Evolutionary conservation across 352 stramenopile genomes (phyloP).

Genomic region (Blastocystis sp.): DNA sequence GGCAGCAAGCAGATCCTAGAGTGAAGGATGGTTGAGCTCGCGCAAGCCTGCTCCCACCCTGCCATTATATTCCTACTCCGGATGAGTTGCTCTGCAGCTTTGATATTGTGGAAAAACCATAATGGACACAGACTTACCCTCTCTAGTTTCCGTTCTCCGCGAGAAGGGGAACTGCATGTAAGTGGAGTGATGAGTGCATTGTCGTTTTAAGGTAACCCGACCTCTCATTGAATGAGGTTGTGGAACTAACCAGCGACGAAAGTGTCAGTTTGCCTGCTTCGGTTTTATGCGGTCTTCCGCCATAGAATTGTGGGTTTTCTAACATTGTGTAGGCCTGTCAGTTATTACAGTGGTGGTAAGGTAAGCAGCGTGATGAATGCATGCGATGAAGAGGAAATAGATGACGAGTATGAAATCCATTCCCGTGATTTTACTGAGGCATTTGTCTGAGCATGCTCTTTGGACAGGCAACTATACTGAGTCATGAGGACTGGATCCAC

Average conservation of each 20-base stretch:
- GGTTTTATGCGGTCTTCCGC: conserved; percentile 1
- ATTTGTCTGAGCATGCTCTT: conserved; percentile 56
- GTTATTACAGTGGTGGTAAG: neutral
- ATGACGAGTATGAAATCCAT: conserved; percentile 69
- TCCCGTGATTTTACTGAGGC: conserved; percentile 61
- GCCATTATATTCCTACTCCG: conserved; percentile 70
- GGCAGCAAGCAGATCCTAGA: conserved; percentile 69
- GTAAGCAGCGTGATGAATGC: conserved; percentile 35
- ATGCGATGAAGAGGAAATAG: conserved; percentile 58
- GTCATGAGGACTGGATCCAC: conserved; percentile 62
- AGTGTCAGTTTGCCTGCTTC: conserved; percentile 36
- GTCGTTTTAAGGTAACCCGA: conserved; percentile 66
- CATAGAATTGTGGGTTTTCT: conserved; percentile 37
- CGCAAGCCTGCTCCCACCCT: conserved; percentile 67
- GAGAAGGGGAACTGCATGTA: neutral
- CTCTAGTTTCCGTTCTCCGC: neutral
- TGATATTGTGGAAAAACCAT: conserved; percentile 70
- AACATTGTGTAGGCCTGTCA: conserved; percentile 60
- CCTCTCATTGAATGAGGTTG: neutral
- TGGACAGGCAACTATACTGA: conserved; percentile 25
- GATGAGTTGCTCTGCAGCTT: conserved; percentile 70
- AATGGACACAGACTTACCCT: conserved; percentile 53
- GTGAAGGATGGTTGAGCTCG: conserved; percentile 69
- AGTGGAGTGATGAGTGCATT: neutral
- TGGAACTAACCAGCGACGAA: conserved; percentile 70